Conservation (phyloP, 257 asterid genomes). For the Agastache rugosa region DNA sequence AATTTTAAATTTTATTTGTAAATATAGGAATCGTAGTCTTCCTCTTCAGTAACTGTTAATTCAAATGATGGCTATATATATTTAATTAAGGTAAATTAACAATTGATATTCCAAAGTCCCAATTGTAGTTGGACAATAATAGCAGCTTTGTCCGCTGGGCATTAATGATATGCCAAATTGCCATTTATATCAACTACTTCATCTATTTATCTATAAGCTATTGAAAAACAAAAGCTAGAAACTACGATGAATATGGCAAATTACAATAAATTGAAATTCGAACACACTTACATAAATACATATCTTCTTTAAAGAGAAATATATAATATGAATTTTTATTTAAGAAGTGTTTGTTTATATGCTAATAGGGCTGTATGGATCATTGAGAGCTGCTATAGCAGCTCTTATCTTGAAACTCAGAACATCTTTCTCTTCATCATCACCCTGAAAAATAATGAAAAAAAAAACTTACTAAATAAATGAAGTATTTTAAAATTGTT, state of each 20-base stretch:
- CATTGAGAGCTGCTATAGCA: constrained; percentile 68
- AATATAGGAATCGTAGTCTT: background rate
- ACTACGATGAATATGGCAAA: too few relatives aligned
- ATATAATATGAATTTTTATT: background rate
- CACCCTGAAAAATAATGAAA: constrained; percentile 53
- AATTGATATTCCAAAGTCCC: background rate
- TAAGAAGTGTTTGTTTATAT: constrained; percentile 14
- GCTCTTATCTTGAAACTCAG: constrained; percentile 60
- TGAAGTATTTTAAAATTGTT: constrained; percentile 18
- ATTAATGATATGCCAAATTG: background rate
- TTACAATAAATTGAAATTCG: background rate
- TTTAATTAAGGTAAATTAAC: background rate
- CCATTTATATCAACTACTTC: background rate
- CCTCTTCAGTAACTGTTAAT: background rate
- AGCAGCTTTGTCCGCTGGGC: background rate
- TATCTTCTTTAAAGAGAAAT: too few relatives aligned
- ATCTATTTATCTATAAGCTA: background rate
- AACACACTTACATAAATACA: background rate
- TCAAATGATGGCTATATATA: background rate
- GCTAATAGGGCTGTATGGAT: constrained; percentile 75
- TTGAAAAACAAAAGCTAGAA: background rate
- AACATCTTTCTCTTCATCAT: constrained; percentile 63
- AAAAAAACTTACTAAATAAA: background rate
- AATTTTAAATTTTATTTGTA: background rate
- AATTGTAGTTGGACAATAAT: background rate